Percentiles rank a stretch among this genome's conserved stretches.
Evolutionary conservation across 768 basidiomycete species (phyloP).

Genomic region (Termitomyces sp.): DNA sequence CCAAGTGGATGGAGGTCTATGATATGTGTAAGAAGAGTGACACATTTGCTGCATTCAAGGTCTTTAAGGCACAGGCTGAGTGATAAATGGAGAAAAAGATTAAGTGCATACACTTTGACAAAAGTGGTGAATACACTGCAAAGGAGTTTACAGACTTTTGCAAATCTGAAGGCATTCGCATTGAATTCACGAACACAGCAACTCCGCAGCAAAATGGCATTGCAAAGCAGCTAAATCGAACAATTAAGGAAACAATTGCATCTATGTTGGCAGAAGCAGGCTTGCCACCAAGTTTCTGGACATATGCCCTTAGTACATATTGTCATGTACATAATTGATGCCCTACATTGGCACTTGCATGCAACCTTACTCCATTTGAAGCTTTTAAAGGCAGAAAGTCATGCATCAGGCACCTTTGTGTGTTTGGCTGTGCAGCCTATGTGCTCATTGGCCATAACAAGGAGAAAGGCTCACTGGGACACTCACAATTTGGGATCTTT

Average conservation of each 20-base stretch:
- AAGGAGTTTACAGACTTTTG: background rate
- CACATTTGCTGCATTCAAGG: background rate
- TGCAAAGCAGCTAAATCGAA: slow-evolving; percentile 31
- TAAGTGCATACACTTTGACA: background rate
- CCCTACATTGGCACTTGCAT: background rate
- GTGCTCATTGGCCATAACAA: slow-evolving; percentile 25
- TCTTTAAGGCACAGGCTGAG: background rate
- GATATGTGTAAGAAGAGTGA: background rate
- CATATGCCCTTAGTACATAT: background rate
- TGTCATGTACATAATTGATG: slow-evolving; percentile 1
- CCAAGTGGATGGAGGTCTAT: background rate
- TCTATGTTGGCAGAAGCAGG: slow-evolving; percentile 3
- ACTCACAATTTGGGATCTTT: slow-evolving; percentile 21
- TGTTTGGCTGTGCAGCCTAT: slow-evolving; percentile 29
- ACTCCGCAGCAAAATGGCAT: slow-evolving; percentile 32
- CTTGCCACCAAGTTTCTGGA: slow-evolving; percentile 3
- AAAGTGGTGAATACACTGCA: background rate
- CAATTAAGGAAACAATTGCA: slow-evolving; percentile 23
- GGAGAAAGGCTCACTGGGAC: slow-evolving; percentile 15
- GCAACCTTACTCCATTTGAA: background rate
- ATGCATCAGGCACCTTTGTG: slow-evolving; percentile 13
- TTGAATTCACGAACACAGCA: background rate
- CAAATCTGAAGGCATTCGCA: background rate
- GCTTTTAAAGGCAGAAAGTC: background rate
- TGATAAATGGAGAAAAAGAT: background rate